Percentiles rank a stretch among this genome's conserved stretches.
Conservation (phyloP, 495 filamentous ascomycete genomes). For the Aspergillus affinis region DNA sequence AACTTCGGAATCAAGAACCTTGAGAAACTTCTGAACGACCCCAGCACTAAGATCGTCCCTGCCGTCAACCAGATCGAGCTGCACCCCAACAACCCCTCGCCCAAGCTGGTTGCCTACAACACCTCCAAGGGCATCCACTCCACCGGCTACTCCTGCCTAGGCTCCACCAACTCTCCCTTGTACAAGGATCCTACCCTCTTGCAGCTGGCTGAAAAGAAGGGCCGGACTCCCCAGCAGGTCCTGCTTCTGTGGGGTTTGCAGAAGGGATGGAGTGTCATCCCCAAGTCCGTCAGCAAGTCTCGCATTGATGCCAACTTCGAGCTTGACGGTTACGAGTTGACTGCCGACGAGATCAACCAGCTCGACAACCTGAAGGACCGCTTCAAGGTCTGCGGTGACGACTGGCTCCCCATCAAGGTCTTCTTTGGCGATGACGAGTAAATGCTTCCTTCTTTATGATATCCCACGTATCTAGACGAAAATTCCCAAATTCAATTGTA, state of each 20-base stretch:
- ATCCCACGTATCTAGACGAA: conserved; percentile 16
- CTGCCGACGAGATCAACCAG: conserved; percentile 60
- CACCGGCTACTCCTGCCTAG: conserved; percentile 68
- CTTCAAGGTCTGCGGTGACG: conserved; percentile 72
- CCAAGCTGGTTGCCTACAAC: conserved; percentile 75
- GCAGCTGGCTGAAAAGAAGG: conserved; percentile 62
- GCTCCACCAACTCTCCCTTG: conserved; percentile 55
- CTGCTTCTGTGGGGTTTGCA: conserved; percentile 68
- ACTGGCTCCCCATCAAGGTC: conserved; percentile 73
- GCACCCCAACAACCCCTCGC: conserved; percentile 79
- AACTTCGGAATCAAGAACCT: conserved; percentile 64
- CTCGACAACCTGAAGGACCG: conserved; percentile 64
- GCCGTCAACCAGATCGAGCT: conserved; percentile 91
- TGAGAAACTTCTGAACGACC: conserved; percentile 54
- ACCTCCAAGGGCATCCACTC: conserved; percentile 65
- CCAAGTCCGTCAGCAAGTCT: conserved; percentile 63
- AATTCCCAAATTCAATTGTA: conserved; percentile 14
- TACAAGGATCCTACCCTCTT: conserved; percentile 60
- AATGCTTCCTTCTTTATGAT: conserved; percentile 19
- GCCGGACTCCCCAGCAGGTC: conserved; percentile 66
- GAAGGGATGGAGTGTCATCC: conserved; percentile 72
- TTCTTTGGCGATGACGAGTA: conserved; percentile 89
- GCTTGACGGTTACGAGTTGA: conserved; percentile 65
- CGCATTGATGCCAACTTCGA: conserved; percentile 66
- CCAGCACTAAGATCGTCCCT: conserved; percentile 63